A percentile compares a stretch with the other conserved stretches of the same genome.
phyloP scores from a whole-genome alignment of 148 eudicot species.

The Oxyria digyna region DNA sequence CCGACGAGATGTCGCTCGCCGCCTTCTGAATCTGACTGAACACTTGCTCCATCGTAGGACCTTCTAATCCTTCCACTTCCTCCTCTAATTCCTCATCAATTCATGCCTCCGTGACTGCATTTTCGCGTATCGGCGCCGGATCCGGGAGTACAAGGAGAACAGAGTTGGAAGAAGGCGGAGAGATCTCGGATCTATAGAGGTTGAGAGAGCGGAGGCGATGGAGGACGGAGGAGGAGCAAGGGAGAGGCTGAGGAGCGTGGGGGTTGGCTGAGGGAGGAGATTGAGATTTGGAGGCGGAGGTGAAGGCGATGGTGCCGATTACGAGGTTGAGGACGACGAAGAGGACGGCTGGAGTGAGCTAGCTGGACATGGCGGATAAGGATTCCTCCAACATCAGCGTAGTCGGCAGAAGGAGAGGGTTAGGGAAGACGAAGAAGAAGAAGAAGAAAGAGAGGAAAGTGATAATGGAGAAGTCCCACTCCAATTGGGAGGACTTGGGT shows the following conservation, averaged over 20 bases:
- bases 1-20: conserved; percentile 28
- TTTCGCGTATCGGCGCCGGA: not conserved
- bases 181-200: conserved; percentile 28
- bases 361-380: conserved; percentile 37
- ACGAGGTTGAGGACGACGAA: conserved; percentile 64
- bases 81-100: conserved; percentile 1
- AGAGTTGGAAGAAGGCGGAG: not conserved
- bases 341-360: conserved; percentile 70
- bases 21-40: conserved; percentile 43
- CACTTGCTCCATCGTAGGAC: conserved; percentile 44
- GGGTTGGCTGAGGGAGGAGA: not conserved
- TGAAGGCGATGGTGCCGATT: conserved; percentile 60
- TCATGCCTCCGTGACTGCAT: not conserved
- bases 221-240: conserved; percentile 46
- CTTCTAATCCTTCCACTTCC: conserved; percentile 16
- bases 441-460: too few species aligned
- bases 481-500: too few species aligned
- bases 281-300: conserved; percentile 17
- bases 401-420: not conserved
- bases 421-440: not conserved
- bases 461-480: too few species aligned
- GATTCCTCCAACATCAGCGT: conserved; percentile 47
- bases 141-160: not conserved
- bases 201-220: conserved; percentile 62
- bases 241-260: conserved; percentile 6